Evolutionary conservation across 2,329 filamentous ascomycete genomes (phyloP), one percentile per base, ranked within the genome.

Genomic region (Neurospora crassa): DNA sequence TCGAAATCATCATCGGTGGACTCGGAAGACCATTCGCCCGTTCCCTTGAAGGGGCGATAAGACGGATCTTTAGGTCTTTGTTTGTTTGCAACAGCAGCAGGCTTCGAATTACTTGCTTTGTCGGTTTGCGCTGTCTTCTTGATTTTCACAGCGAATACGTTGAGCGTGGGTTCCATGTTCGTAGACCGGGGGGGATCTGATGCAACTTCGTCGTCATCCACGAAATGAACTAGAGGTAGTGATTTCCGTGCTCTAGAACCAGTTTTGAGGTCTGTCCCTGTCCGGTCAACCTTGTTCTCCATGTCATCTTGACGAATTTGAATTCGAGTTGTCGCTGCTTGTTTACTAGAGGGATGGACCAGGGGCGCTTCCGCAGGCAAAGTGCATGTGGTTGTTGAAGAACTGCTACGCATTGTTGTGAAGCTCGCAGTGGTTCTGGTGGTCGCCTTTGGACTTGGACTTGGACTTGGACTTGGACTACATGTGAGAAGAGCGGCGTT

Each of bases 251-350:
- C 3, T 4, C 53, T 29, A 24, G 24, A 29, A 29, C 2, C 3
- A 29, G 53, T 7, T 63, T 29, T 8, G 3, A 10, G 6, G 6
- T 7, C 14, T 34, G 12, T 5, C 14, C 47, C 14, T 34, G 12
- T 5, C 14, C 47, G 20, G 14, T 59, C 14, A 59, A 59, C 10
- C 3, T 0, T 24, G 1, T 29, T 29, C 4, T 29, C 24, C 24
- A 29, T 29, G 24, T 59, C 47, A 4, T 59, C 47, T 16, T 59
- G 16, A 0, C 12, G 45, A 24, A 24, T 47, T 1, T 2, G 47
- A 1, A 24, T 47, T 1, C 1, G 47, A 0, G 12, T 3, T 1
- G 5, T 10, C 10, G n/a, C n/a, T 14, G 10, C 20, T 24, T 18
- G 10, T 11, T 20, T 37, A 29, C 29, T 29, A 6, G 34, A 37